phyloP scores from a whole-genome alignment of 164 flowering plant species.

The Magnolia kwangsiensis region DNA sequence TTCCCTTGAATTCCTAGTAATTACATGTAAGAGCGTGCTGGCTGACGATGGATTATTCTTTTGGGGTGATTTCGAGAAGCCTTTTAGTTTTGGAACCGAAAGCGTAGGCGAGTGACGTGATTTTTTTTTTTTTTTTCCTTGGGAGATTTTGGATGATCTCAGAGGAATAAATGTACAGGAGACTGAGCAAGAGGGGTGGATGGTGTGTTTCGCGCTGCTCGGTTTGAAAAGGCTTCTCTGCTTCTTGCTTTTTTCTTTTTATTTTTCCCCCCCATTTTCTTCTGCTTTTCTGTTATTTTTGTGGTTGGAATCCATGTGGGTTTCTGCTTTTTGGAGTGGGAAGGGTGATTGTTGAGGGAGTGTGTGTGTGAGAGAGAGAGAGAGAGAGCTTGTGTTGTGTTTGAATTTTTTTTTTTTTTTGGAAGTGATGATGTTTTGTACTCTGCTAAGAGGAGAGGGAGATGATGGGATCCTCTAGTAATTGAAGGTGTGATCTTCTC shows the following conservation, averaged over 20 bases:
- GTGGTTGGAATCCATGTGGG: not conserved
- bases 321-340: not conserved
- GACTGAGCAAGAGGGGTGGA: not conserved
- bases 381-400: not conserved
- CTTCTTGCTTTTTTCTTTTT: not conserved
- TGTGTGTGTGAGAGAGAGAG: no score
- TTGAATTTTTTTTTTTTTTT: no score
- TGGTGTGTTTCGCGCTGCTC: not conserved
- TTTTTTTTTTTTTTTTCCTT: not conserved
- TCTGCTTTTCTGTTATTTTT: not conserved
- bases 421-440: not conserved
- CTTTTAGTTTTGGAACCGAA: conserved; percentile 7
- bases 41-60: not conserved
- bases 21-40: not conserved
- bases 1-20: not conserved
- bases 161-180: conserved; percentile 8
- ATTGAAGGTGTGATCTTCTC: not conserved
- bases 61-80: not conserved
- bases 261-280: no score
- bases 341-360: not conserved
- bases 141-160: not conserved
- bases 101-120: not conserved
- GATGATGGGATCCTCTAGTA: not conserved
- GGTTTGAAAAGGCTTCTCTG: conserved; percentile 8
- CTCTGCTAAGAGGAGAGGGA: not conserved